Evolutionary conservation across 805 yeast species (phyloP).

Genomic region (Wickerhamiella dianesei): DNA sequence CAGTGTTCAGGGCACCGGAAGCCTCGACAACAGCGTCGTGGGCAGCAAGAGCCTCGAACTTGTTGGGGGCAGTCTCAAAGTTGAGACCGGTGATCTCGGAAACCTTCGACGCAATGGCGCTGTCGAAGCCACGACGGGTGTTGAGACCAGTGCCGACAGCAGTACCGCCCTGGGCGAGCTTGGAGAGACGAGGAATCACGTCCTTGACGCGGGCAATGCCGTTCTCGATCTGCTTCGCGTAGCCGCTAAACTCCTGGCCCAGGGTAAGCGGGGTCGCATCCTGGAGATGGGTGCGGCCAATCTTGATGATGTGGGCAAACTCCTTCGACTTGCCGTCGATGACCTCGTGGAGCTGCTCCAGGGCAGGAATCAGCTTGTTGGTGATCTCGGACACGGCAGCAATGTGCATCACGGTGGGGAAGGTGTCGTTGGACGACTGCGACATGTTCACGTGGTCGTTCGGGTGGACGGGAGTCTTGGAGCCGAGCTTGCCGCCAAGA

Average conservation of each 20-base stretch:
- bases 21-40: slow-evolving; percentile 98
- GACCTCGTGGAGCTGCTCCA: slow-evolving; percentile 64
- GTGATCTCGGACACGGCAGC: slow-evolving; percentile 90
- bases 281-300: slow-evolving; percentile 97
- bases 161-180: slow-evolving; percentile 97
- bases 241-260: slow-evolving; percentile 97
- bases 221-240: slow-evolving; percentile 81
- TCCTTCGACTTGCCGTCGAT: slow-evolving; percentile 65
- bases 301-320: slow-evolving; percentile 81
- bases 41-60: slow-evolving; percentile 97
- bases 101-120: slow-evolving; percentile 74
- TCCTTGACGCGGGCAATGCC: slow-evolving; percentile 80
- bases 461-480: slow-evolving; percentile 92
- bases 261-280: slow-evolving; percentile 97
- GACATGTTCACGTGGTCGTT: slow-evolving; percentile 98
- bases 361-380: slow-evolving; percentile 62
- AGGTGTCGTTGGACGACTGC: slow-evolving; percentile 96
- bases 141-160: slow-evolving; percentile 98
- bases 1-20: slow-evolving; percentile 91
- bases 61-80: slow-evolving; percentile 93
- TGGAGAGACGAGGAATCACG: slow-evolving; percentile 60
- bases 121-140: slow-evolving; percentile 83
- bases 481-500: slow-evolving; percentile 82
- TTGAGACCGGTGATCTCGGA: slow-evolving; percentile 74
- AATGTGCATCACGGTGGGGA: slow-evolving; percentile 99